phyloP scores from a whole-genome alignment of 805 yeast species.

The Yarrowia sp. region DNA sequence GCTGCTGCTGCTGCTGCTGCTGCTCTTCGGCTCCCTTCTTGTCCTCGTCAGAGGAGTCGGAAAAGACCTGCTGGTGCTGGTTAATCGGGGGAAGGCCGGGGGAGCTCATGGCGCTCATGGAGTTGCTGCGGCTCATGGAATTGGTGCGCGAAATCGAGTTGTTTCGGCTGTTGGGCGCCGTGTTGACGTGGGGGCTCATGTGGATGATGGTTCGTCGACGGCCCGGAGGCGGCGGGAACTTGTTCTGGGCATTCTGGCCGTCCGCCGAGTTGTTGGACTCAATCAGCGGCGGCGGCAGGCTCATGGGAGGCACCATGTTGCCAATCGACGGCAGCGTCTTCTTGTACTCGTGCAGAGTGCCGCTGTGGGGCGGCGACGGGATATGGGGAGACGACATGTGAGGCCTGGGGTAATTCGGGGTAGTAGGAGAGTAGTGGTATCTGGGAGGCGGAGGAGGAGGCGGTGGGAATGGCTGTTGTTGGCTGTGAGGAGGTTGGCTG shows the following conservation, averaged over 20 bases:
- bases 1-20: background rate
- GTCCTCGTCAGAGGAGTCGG: constrained; percentile 24
- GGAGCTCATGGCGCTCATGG: constrained; percentile 13
- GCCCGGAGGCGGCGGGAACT: constrained; percentile 20
- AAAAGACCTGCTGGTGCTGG: constrained; percentile 14
- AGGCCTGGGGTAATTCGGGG: background rate
- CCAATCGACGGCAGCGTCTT: constrained; percentile 31
- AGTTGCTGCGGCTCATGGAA: constrained; percentile 13
- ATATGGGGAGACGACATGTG: constrained; percentile 26
- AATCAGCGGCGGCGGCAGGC: constrained; percentile 27
- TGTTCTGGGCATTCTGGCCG: background rate
- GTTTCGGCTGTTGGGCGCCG: constrained; percentile 13
- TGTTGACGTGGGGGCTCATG: constrained; percentile 19
- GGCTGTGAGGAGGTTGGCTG: too few relatives aligned
- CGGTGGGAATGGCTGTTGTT: background rate
- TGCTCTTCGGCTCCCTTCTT: background rate
- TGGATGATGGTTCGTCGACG: constrained; percentile 25
- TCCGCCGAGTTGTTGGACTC: background rate
- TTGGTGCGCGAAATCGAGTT: constrained; percentile 2
- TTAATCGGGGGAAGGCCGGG: constrained; percentile 7
- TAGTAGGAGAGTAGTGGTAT: background rate
- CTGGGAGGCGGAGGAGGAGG: background rate
- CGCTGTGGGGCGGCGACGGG: constrained; percentile 31
- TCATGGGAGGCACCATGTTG: constrained; percentile 31
- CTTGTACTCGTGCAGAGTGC: constrained; percentile 28